Conservation (phyloP, 257 asterid genomes). For the Penstemon eatonii region DNA sequence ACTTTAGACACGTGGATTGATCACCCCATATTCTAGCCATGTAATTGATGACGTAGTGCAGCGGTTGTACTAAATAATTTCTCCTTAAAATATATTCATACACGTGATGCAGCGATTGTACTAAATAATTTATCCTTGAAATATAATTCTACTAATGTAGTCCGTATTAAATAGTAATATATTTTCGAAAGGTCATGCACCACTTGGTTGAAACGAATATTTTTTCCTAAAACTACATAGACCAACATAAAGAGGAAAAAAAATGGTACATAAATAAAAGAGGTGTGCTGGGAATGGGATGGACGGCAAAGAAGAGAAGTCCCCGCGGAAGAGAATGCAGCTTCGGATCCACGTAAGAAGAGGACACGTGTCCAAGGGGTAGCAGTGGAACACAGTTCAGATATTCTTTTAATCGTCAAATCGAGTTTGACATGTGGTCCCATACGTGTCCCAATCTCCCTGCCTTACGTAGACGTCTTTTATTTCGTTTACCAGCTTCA, state of each 20-base stretch:
- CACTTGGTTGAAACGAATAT: no score
- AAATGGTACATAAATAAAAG: not conserved
- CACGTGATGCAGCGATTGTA: no score
- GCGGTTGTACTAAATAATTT: no score
- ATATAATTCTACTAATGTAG: no score
- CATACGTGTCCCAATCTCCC: slow-evolving; percentile 39
- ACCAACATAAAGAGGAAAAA: slow-evolving; percentile 39
- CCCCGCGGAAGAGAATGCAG: not conserved
- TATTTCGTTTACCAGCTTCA: slow-evolving; percentile 17
- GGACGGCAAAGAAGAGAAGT: not conserved
- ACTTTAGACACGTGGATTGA: no score
- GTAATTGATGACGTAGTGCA: no score
- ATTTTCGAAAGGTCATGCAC: no score
- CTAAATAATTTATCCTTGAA: no score
- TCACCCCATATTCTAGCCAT: no score
- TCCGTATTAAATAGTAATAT: no score
- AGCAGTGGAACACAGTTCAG: slow-evolving; percentile 25
- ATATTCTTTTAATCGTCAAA: slow-evolving; percentile 47
- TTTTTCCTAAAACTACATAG: no score
- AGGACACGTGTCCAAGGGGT: slow-evolving; percentile 45
- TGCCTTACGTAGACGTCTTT: slow-evolving; percentile 36
- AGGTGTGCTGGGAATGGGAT: not conserved
- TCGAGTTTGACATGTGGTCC: slow-evolving; percentile 48
- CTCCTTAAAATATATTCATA: no score
- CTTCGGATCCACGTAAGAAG: slow-evolving; percentile 32